Percentiles rank a stretch among this genome's conserved stretches.
phyloP scores from a whole-genome alignment of 108 stramenopile genomes.

The Phaeodactylum tricornutum region DNA sequence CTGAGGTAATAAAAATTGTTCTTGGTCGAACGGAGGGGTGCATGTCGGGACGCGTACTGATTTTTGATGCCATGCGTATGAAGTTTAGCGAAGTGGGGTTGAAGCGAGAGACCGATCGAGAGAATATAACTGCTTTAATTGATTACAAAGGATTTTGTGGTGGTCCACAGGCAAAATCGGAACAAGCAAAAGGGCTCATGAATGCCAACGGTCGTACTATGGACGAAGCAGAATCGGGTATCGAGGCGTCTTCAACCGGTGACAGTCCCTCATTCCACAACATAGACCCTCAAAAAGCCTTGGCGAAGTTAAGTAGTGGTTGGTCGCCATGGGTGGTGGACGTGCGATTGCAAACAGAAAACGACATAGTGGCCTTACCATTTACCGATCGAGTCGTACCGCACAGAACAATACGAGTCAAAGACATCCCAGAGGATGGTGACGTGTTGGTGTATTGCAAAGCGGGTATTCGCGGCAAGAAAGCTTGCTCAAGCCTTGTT shows the following conservation, averaged over 20 bases:
- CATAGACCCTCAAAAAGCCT: slow-evolving; percentile 55
- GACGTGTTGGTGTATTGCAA: slow-evolving; percentile 90
- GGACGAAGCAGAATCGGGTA: slow-evolving; percentile 48
- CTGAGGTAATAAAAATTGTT: slow-evolving; percentile 80
- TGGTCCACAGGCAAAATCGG: slow-evolving; percentile 35
- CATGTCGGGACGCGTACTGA: slow-evolving; percentile 59
- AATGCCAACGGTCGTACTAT: slow-evolving; percentile 53
- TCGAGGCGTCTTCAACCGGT: slow-evolving; percentile 10
- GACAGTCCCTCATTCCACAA: slow-evolving; percentile 33
- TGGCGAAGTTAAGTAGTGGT: slow-evolving; percentile 60
- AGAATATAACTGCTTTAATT: slow-evolving; percentile 46
- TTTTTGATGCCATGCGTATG: slow-evolving; percentile 81
- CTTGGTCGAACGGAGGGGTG: slow-evolving; percentile 50
- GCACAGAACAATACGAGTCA: slow-evolving; percentile 59
- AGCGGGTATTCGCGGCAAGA: slow-evolving; percentile 81
- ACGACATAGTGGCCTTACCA: slow-evolving; percentile 87
- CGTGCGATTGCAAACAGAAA: slow-evolving; percentile 82
- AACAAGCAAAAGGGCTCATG: slow-evolving; percentile 4
- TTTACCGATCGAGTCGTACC: slow-evolving; percentile 83
- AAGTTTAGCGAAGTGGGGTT: slow-evolving; percentile 68
- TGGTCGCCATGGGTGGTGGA: slow-evolving; percentile 92
- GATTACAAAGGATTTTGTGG: slow-evolving; percentile 86
- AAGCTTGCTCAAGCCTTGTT: slow-evolving; percentile 69
- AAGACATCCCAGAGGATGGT: slow-evolving; percentile 57
- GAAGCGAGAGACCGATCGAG: slow-evolving; percentile 23